A percentile compares a stretch with the other conserved stretches of the same genome.
Conservation (phyloP, 108 stramenopile genomes). For the Skeletonema tropicum region DNA sequence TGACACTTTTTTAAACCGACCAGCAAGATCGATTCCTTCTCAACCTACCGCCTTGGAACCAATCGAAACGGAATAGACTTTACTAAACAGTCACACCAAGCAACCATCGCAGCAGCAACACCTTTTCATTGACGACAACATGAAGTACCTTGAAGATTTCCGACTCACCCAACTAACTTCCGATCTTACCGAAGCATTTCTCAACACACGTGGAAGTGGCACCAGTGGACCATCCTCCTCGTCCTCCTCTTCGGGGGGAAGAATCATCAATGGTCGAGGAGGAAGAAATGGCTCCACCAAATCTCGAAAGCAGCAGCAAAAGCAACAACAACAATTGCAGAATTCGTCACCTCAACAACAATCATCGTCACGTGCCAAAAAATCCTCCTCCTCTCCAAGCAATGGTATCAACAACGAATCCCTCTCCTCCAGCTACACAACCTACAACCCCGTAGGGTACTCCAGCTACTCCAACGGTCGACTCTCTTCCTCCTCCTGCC, state of each 20-base stretch:
- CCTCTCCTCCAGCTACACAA: constrained; percentile 18
- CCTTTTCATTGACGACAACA: constrained; percentile 5
- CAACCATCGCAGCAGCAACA: neutral
- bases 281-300: neutral
- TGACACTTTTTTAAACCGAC: neutral
- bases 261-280: neutral
- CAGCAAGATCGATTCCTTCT: neutral
- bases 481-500: constrained; percentile 44
- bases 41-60: neutral
- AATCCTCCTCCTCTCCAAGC: neutral
- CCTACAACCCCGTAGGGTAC: constrained; percentile 42
- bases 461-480: constrained; percentile 24
- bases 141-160: constrained; percentile 87
- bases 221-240: neutral
- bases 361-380: neutral
- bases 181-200: constrained; percentile 64
- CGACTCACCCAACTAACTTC: constrained; percentile 73
- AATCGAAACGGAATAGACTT: neutral
- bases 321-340: neutral
- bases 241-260: neutral
- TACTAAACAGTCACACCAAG: neutral
- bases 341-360: neutral
- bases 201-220: constrained; percentile 44
- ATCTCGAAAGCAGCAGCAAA: constrained; percentile 6
- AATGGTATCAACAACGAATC: neutral